These are phyloP conservation scores for Debaryomyces tyrocola DNA, from an alignment of 805 yeast species.

Conservation along the genomic window DNA sequence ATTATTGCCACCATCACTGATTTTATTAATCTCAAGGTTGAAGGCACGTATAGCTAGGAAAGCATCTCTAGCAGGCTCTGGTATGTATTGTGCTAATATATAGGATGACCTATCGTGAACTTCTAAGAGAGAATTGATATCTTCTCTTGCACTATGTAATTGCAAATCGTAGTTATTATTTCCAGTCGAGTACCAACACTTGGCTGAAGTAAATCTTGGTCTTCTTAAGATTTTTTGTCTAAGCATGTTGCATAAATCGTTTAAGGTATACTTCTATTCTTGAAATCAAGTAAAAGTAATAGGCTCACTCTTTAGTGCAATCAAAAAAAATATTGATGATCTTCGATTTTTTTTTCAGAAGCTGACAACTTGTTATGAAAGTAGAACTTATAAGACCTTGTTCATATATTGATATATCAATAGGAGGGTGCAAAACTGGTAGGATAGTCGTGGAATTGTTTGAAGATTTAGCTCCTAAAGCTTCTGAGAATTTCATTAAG, in stretches of 20 bases:
- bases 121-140: slow-evolving; percentile 46
- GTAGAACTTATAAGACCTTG: slow-evolving; percentile 27
- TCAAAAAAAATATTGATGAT: neutral
- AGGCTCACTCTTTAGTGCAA: too few relatives aligned
- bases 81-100: slow-evolving; percentile 67
- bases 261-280: too few relatives aligned
- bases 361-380: slow-evolving; percentile 21
- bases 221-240: neutral
- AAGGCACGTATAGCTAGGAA: slow-evolving; percentile 66
- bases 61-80: slow-evolving; percentile 60
- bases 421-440: slow-evolving; percentile 46
- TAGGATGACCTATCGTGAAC: slow-evolving; percentile 62
- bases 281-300: too few relatives aligned
- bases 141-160: slow-evolving; percentile 32
- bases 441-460: slow-evolving; percentile 60
- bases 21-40: slow-evolving; percentile 60
- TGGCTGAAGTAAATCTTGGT: neutral
- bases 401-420: slow-evolving; percentile 53
- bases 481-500: slow-evolving; percentile 50
- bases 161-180: slow-evolving; percentile 6
- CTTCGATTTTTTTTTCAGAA: neutral
- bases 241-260: neutral
- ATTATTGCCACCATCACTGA: slow-evolving; percentile 31
- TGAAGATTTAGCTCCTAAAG: slow-evolving; percentile 53
- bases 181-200: slow-evolving; percentile 2